These are phyloP conservation scores for Bruguiera sexangula DNA, from an alignment of 345 rosid species.

Conservation along the genomic window DNA sequence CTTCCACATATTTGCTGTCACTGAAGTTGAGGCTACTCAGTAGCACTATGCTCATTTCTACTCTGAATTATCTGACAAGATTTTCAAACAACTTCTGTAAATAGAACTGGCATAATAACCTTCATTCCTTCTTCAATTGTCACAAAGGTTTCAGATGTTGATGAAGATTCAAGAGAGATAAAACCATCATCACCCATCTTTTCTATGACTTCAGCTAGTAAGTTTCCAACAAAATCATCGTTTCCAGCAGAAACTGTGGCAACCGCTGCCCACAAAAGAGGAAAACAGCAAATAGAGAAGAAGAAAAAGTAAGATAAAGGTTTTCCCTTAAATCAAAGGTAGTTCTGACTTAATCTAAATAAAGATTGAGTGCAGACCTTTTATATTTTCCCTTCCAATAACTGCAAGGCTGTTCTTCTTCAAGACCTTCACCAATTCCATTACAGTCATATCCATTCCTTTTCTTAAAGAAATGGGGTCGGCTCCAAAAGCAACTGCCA, in stretches of 20 bases:
- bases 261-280: constrained; percentile 47
- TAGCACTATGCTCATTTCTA: background rate
- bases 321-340: background rate
- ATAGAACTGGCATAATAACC: constrained; percentile 36
- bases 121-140: constrained; percentile 84
- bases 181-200: constrained; percentile 88
- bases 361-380: constrained; percentile 40
- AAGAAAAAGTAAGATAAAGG: constrained; percentile 13
- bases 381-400: constrained; percentile 56
- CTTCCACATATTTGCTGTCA: background rate
- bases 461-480: constrained; percentile 65
- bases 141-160: constrained; percentile 63
- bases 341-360: background rate
- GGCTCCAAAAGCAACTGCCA: constrained; percentile 79
- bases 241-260: constrained; percentile 92
- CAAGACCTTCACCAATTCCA: constrained; percentile 51
- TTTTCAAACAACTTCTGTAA: background rate
- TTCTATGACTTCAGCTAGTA: constrained; percentile 68
- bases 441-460: constrained; percentile 63
- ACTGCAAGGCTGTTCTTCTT: constrained; percentile 54
- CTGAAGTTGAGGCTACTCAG: background rate
- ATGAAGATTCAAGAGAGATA: constrained; percentile 69
- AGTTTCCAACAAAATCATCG: constrained; percentile 64
- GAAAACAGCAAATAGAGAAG: background rate
- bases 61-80: background rate